Percentiles rank a stretch among this genome's conserved stretches.
Conservation (phyloP, 2,329 filamentous ascomycete species). For the Venturia nashicola region DNA sequence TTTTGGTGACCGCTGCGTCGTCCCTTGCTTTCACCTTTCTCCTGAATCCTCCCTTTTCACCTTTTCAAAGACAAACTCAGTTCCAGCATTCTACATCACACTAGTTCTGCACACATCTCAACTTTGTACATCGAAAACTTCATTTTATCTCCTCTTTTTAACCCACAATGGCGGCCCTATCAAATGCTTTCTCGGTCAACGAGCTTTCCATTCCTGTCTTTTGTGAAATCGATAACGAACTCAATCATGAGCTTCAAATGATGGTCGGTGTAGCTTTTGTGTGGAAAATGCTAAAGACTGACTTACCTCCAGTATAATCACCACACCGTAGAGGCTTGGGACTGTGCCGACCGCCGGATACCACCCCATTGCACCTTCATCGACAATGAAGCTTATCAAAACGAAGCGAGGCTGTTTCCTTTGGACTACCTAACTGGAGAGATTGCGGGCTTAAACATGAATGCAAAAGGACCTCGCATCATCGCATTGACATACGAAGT, state of each 20-base stretch:
- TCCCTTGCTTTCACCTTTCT: not conserved
- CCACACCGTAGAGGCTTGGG: not conserved
- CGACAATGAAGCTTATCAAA: not conserved
- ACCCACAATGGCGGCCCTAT: not conserved
- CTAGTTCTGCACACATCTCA: not conserved
- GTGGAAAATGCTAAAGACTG: not conserved
- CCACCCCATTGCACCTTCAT: not conserved
- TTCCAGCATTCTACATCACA: not conserved
- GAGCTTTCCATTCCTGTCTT: not conserved
- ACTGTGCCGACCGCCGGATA: not conserved
- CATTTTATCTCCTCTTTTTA: not conserved
- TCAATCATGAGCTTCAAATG: slow-evolving; percentile 3
- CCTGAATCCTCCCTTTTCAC: not conserved
- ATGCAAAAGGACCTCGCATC: not conserved
- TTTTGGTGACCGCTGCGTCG: not conserved
- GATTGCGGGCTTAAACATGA: not conserved
- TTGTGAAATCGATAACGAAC: slow-evolving; percentile 1
- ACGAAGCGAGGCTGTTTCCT: not conserved
- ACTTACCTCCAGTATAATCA: not conserved
- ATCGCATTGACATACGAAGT: not conserved
- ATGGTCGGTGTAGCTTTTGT: not conserved
- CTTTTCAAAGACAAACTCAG: not conserved
- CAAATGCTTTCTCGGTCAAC: not conserved
- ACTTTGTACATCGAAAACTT: not conserved
- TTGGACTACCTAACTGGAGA: not conserved